phyloP scores from a whole-genome alignment of 1,284 basidiomycete species.

The Tilletiaria anomala region DNA sequence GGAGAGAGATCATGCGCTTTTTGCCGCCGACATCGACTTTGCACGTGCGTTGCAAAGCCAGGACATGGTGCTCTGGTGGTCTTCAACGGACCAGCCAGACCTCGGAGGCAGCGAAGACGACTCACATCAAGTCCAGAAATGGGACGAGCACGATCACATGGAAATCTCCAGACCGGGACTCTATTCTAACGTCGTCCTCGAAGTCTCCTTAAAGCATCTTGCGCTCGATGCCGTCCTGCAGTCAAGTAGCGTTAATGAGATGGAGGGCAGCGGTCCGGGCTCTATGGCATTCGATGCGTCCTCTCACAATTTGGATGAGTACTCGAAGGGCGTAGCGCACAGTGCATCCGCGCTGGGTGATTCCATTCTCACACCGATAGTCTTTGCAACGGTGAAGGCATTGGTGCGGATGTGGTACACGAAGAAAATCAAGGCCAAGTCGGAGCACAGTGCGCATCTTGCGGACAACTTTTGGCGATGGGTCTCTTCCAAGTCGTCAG shows the following conservation, averaged over 20 bases:
- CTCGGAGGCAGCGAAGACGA: constrained; percentile 87
- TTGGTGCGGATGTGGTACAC: constrained; percentile 87
- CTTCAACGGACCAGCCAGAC: constrained; percentile 59
- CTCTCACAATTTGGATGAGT: constrained; percentile 72
- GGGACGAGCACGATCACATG: constrained; percentile 52
- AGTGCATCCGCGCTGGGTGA: constrained; percentile 58
- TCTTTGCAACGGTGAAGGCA: constrained; percentile 67
- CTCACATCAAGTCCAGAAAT: constrained; percentile 44
- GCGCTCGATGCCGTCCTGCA: constrained; percentile 90
- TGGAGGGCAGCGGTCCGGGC: constrained; percentile 62
- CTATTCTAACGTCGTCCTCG: constrained; percentile 84
- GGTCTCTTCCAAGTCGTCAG: constrained; percentile 69
- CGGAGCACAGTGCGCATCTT: constrained; percentile 45
- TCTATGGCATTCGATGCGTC: constrained; percentile 76
- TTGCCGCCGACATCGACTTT: constrained; percentile 79
- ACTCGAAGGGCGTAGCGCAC: constrained; percentile 62
- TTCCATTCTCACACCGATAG: constrained; percentile 75
- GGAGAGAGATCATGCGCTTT: constrained; percentile 71
- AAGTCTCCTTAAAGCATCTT: constrained; percentile 75
- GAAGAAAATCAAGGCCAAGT: constrained; percentile 56
- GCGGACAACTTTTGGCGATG: constrained; percentile 94
- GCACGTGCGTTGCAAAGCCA: constrained; percentile 70
- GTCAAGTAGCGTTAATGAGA: constrained; percentile 83
- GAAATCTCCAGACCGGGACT: constrained; percentile 75
- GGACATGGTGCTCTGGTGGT: constrained; percentile 96